These are phyloP conservation scores for Theileria sp. DNA, from an alignment of 169 alveolate genomes.

Conservation along the genomic window DNA sequence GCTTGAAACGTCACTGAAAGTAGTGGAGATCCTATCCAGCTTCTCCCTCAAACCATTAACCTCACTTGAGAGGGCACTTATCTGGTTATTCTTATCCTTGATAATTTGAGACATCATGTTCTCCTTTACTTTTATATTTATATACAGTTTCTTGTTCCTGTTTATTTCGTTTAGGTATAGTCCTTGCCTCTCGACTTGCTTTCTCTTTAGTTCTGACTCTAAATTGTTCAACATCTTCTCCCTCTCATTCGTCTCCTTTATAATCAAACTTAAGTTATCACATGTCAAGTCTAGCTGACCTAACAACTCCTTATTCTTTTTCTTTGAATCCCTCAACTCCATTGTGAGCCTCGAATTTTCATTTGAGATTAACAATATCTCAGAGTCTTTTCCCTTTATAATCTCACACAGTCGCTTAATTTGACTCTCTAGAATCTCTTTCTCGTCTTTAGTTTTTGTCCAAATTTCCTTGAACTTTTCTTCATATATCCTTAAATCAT, in stretches of 20 bases:
- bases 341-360: conserved; percentile 2
- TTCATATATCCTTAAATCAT: conserved; percentile 12
- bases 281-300: conserved; percentile 53
- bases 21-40: conserved; percentile 26
- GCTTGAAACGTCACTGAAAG: conserved; percentile 35
- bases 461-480: conserved; percentile 7
- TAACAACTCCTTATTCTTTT: conserved; percentile 42
- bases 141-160: conserved; percentile 51
- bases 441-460: conserved; percentile 27
- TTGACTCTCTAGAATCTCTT: conserved; percentile 46
- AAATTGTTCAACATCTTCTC: conserved; percentile 58
- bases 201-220: conserved; percentile 52
- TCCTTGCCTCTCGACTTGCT: conserved; percentile 55
- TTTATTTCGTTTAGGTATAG: conserved; percentile 55
- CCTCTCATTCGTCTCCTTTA: conserved; percentile 54
- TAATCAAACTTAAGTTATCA: conserved; percentile 42
- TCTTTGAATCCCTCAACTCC: conserved; percentile 26
- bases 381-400: conserved; percentile 46
- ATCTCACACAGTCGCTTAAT: conserved; percentile 26
- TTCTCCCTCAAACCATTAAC: conserved; percentile 20
- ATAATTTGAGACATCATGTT: conserved; percentile 48
- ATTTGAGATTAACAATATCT: conserved; percentile 23
- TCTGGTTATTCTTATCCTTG: conserved; percentile 37
- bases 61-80: conserved; percentile 24
- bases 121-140: conserved; percentile 60